Conservation (phyloP, 1,284 basidiomycete genomes). For the Porphyrellus sp. region DNA sequence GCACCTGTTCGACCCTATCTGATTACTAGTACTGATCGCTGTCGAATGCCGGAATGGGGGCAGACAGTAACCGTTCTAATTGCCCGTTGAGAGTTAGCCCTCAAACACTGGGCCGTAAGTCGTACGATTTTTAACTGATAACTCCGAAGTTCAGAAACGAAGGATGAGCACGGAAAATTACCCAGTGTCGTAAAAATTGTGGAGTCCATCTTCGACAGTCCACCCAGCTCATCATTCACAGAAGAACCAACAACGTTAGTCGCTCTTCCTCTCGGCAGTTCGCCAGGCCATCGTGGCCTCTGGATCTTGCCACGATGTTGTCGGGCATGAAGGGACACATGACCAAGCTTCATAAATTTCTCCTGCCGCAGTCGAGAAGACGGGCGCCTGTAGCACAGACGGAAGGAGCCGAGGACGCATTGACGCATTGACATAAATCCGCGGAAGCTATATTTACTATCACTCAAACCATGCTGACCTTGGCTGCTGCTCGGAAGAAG, state of each 20-base stretch:
- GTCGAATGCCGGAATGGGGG: background rate
- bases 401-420: slow-evolving; percentile 6
- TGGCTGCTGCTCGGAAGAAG: background rate
- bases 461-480: background rate
- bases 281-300: background rate
- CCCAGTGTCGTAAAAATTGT: slow-evolving; percentile 24
- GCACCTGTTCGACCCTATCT: slow-evolving; percentile 16
- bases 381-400: slow-evolving; percentile 2
- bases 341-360: slow-evolving; percentile 5
- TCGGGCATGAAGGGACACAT: slow-evolving; percentile 1
- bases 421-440: slow-evolving; percentile 8
- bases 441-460: slow-evolving; percentile 1
- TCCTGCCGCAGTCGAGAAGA: slow-evolving; percentile 3
- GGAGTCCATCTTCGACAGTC: slow-evolving; percentile 1
- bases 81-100: background rate
- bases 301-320: background rate
- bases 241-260: slow-evolving; percentile 15
- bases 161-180: background rate
- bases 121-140: background rate
- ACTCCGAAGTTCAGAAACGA: background rate
- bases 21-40: slow-evolving; percentile 1
- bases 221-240: slow-evolving; percentile 9
- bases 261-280: slow-evolving; percentile 14
- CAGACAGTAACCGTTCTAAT: background rate
- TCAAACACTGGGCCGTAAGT: background rate